phyloP scores from a whole-genome alignment of 2,329 filamentous ascomycete genomes.

The Cryphonectria carpinicola region DNA sequence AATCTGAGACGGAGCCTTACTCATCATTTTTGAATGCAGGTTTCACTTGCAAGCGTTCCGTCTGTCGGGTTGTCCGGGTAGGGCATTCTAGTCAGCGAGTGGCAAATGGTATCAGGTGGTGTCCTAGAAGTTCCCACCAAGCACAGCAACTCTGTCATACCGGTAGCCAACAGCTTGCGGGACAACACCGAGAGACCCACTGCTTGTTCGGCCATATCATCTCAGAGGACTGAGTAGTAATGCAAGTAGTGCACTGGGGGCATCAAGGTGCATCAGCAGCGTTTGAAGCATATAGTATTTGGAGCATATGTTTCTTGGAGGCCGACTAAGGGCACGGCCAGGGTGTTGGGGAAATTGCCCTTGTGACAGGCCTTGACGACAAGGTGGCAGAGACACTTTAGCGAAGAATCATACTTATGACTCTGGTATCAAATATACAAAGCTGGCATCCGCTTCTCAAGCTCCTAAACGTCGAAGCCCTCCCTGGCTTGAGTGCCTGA shows the following conservation, averaged over 20 bases:
- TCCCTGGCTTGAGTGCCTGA: background rate
- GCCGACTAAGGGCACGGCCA: background rate
- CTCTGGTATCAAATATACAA: background rate
- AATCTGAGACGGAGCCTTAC: background rate
- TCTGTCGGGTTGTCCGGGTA: background rate
- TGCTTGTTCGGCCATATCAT: background rate
- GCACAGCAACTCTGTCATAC: background rate
- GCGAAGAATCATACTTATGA: background rate
- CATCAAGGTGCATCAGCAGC: background rate
- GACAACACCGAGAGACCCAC: background rate
- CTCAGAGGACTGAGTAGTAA: background rate
- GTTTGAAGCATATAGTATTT: background rate
- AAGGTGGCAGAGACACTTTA: background rate
- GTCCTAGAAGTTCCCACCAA: background rate
- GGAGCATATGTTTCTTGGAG: background rate
- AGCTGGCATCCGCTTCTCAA: background rate
- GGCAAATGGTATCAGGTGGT: background rate
- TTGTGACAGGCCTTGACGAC: background rate
- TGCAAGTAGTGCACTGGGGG: background rate
- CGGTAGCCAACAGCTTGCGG: background rate
- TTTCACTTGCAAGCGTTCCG: background rate
- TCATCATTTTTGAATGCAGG: background rate
- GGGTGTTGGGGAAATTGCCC: background rate
- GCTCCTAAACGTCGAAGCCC: background rate
- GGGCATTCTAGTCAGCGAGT: background rate